These are phyloP conservation scores for Spirogloea muscicola DNA, from an alignment of 139 green algal genomes.

Conservation along the genomic window DNA sequence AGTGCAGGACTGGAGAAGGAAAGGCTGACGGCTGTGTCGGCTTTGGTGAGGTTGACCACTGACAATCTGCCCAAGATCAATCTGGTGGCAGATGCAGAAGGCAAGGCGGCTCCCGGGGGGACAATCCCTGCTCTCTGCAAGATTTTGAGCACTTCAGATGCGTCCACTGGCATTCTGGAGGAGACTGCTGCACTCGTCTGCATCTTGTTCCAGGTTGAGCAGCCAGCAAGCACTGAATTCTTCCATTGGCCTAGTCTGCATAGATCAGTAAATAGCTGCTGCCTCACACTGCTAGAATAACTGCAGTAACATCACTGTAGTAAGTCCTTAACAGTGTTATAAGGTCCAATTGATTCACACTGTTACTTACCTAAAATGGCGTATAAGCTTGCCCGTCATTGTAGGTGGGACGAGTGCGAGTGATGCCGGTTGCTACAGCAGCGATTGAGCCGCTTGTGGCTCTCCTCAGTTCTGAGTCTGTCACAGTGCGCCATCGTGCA, in stretches of 20 bases:
- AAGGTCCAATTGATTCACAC: neutral
- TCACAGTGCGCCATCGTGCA: neutral
- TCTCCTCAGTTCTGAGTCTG: neutral
- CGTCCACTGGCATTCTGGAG: neutral
- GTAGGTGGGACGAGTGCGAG: neutral
- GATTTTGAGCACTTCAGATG: neutral
- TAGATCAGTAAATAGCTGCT: no score
- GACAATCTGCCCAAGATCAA: slow-evolving; percentile 10
- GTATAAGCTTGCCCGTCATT: slow-evolving; percentile 10
- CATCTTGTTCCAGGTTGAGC: slow-evolving; percentile 7
- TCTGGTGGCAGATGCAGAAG: slow-evolving; percentile 10
- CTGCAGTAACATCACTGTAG: no score
- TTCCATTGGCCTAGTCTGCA: no score
- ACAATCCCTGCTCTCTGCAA: slow-evolving; percentile 4
- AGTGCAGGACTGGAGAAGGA: slow-evolving; percentile 1
- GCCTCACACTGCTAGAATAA: no score
- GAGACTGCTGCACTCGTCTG: slow-evolving; percentile 11
- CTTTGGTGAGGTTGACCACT: slow-evolving; percentile 10
- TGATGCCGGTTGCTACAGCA: slow-evolving; percentile 1
- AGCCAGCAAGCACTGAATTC: no score
- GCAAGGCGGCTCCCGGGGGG: neutral
- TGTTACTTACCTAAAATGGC: neutral
- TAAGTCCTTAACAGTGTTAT: neutral
- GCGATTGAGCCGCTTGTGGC: slow-evolving; percentile 22
- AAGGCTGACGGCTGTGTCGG: slow-evolving; percentile 17